Conservation (phyloP, 2,329 filamentous ascomycete species). For the Pseudofabraea citricarpa region DNA sequence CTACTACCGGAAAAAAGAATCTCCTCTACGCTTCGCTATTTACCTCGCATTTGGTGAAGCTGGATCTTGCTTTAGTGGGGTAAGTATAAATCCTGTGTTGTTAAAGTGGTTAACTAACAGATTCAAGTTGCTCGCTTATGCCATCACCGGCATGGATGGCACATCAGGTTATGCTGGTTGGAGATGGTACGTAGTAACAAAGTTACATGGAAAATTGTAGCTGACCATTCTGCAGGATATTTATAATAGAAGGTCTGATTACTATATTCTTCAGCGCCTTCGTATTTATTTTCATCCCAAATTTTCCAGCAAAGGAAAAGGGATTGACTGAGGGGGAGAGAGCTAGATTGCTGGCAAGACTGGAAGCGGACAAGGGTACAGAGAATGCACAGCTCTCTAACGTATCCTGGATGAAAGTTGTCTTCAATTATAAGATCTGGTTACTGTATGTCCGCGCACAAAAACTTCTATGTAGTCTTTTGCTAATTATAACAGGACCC, state of each 20-base stretch:
- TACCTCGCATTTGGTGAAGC: constrained; percentile 33
- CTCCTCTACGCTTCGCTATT: constrained; percentile 26
- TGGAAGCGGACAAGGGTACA: constrained; percentile 9
- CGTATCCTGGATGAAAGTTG: constrained; percentile 6
- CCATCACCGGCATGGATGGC: constrained; percentile 34
- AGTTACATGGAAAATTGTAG: too few species aligned
- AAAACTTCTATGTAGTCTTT: not conserved
- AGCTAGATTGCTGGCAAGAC: constrained; percentile 6
- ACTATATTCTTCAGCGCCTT: constrained; percentile 7
- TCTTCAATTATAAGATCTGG: constrained; percentile 23
- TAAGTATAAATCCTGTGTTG: not conserved
- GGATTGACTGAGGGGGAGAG: constrained; percentile 7
- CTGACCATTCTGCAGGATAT: constrained; percentile 25
- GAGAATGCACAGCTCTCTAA: constrained; percentile 5
- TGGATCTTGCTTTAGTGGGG: constrained; percentile 31
- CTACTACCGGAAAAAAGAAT: constrained; percentile 25
- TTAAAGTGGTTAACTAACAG: not conserved
- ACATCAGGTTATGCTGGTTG: constrained; percentile 32
- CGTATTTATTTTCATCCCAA: constrained; percentile 8
- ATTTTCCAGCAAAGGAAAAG: constrained; percentile 5
- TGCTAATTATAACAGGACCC: constrained; percentile 1
- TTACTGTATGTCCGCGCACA: constrained; percentile 9
- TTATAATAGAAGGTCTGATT: constrained; percentile 7
- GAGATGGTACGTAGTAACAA: constrained; percentile 46
- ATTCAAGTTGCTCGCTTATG: constrained; percentile 32